A percentile compares a stretch with the other conserved stretches of the same genome.
phyloP scores from a whole-genome alignment of 2,329 filamentous ascomycete genomes.

The Arthroderma sp. region DNA sequence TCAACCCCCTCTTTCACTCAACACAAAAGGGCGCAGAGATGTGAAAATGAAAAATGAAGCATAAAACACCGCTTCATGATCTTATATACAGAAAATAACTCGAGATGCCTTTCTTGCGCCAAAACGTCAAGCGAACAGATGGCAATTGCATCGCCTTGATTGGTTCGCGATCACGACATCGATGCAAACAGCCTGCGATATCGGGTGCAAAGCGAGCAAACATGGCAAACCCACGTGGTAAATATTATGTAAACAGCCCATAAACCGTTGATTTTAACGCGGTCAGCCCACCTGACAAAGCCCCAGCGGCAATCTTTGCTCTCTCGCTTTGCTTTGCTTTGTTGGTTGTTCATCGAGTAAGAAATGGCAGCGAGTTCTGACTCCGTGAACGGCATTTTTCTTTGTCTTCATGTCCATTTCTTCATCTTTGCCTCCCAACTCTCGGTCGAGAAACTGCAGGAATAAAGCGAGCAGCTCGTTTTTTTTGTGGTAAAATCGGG shows the following conservation, averaged over 20 bases:
- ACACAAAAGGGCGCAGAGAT: not conserved
- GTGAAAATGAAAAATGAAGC: not conserved
- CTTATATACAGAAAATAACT: not conserved
- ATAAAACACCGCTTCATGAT: not conserved
- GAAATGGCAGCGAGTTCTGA: too few species aligned
- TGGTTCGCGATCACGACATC: constrained; percentile 35
- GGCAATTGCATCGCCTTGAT: constrained; percentile 15
- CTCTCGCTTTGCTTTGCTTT: too few species aligned
- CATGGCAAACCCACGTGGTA: constrained; percentile 1
- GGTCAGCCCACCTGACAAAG: too few species aligned
- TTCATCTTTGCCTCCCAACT: not conserved
- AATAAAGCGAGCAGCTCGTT: too few species aligned
- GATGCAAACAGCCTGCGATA: constrained; percentile 10
- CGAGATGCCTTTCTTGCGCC: not conserved
- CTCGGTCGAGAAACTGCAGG: not conserved
- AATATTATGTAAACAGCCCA: too few species aligned
- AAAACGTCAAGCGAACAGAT: constrained; percentile 9
- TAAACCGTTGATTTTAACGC: too few species aligned
- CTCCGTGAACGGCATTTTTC: not conserved
- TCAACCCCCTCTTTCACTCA: not conserved
- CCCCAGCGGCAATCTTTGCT: too few species aligned
- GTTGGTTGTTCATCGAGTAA: too few species aligned
- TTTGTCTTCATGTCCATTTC: not conserved
- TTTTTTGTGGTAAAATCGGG: too few species aligned
- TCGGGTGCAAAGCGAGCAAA: constrained; percentile 9